Percentiles rank a stretch among this genome's conserved stretches.
Conservation (phyloP, 2,329 filamentous ascomycete species). For the Trichoderma sp. region DNA sequence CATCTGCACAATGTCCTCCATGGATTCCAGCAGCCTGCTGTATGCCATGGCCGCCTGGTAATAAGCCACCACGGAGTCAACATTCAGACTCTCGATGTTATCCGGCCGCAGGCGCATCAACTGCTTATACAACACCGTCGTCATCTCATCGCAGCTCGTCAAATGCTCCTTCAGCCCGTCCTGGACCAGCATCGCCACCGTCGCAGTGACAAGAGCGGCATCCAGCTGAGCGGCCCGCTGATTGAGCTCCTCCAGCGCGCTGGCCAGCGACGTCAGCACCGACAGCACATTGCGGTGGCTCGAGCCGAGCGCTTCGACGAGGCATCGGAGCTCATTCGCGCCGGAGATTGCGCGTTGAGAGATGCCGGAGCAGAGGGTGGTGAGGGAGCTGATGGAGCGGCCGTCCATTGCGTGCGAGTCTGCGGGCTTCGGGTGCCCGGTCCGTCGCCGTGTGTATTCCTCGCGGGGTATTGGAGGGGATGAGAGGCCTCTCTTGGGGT, state of each 20-base stretch:
- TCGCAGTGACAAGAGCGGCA: constrained; percentile 33
- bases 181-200: constrained; percentile 40
- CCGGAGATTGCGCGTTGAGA: constrained; percentile 38
- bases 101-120: constrained; percentile 38
- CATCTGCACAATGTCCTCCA: constrained; percentile 34
- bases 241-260: constrained; percentile 36
- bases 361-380: constrained; percentile 38
- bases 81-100: constrained; percentile 34
- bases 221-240: constrained; percentile 35
- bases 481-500: neutral
- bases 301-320: constrained; percentile 31
- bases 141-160: constrained; percentile 37
- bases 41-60: constrained; percentile 29
- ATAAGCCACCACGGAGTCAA: constrained; percentile 35
- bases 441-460: neutral
- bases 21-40: constrained; percentile 32
- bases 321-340: constrained; percentile 37
- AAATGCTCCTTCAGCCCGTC: constrained; percentile 36
- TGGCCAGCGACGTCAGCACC: constrained; percentile 35
- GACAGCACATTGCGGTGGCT: constrained; percentile 30
- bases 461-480: too few relatives aligned
- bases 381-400: constrained; percentile 42
- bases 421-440: neutral
- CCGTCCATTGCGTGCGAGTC: constrained; percentile 36
- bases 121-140: constrained; percentile 41